These are phyloP conservation scores for Trichoderma hamatum DNA, from an alignment of 2,329 filamentous ascomycete species.

Conservation along the genomic window DNA sequence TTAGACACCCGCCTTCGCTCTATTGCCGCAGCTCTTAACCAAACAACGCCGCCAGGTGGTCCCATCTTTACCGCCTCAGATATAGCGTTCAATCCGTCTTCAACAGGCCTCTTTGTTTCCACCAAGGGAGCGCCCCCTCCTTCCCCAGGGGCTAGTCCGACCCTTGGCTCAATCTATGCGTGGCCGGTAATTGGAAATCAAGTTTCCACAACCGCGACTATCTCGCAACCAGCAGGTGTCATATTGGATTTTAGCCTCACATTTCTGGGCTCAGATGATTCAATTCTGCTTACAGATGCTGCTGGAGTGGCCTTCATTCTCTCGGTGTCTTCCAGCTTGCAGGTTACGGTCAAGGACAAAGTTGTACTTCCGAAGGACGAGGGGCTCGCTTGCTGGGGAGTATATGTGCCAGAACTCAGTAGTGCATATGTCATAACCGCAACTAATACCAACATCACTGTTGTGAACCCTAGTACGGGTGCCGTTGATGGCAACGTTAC, in stretches of 20 bases:
- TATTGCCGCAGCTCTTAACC: neutral
- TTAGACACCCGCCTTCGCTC: neutral
- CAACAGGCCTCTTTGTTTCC: neutral
- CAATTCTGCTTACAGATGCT: neutral
- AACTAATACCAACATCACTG: neutral
- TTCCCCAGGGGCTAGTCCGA: neutral
- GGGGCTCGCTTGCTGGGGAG: constrained; percentile 10
- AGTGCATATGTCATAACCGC: neutral
- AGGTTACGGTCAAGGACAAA: neutral
- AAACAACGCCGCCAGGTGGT: neutral
- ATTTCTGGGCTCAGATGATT: neutral
- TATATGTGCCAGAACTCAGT: neutral
- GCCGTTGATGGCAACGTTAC: neutral
- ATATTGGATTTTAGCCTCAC: neutral
- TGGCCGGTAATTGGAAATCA: neutral
- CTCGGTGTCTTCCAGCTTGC: neutral
- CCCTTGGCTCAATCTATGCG: neutral
- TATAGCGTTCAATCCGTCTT: neutral
- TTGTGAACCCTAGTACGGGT: neutral
- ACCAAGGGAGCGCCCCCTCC: neutral
- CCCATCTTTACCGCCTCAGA: neutral
- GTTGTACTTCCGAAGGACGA: neutral
- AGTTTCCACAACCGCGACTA: neutral
- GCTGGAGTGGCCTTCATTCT: neutral
- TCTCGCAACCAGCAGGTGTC: neutral